Percentiles rank a stretch among this genome's conserved stretches.
Conservation (phyloP, 257 asterid genomes). For the Striga asiatica region DNA sequence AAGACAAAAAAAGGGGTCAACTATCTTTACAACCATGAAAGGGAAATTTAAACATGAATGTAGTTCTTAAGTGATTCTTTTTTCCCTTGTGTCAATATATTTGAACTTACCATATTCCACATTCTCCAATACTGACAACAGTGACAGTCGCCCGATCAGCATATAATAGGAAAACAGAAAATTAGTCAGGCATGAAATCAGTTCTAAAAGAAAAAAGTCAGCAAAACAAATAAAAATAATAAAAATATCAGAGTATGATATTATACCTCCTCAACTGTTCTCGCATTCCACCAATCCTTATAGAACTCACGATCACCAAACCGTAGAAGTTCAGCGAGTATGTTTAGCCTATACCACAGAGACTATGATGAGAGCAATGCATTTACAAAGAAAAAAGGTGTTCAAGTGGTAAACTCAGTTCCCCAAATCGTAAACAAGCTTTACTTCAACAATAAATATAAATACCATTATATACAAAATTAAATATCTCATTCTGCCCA, state of each 20-base stretch:
- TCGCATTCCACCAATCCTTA: constrained; percentile 99
- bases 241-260: background rate
- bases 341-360: constrained; percentile 75
- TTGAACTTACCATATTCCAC: constrained; percentile 92
- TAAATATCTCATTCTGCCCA: background rate
- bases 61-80: constrained; percentile 5
- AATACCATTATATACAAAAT: too few species aligned
- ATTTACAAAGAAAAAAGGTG: constrained; percentile 1
- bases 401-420: constrained; percentile 9
- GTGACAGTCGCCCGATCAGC: constrained; percentile 23
- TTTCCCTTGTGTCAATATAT: background rate
- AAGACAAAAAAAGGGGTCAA: too few species aligned
- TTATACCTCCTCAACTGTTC: constrained; percentile 86
- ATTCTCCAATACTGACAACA: constrained; percentile 91
- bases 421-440: constrained; percentile 1
- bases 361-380: constrained; percentile 27
- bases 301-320: constrained; percentile 99
- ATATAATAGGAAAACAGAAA: constrained; percentile 13
- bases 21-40: too few species aligned
- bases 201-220: background rate
- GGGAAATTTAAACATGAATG: constrained; percentile 7
- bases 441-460: background rate
- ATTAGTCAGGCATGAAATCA: constrained; percentile 13
- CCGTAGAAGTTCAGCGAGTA: constrained; percentile 83
- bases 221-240: background rate